A percentile compares a stretch with the other conserved stretches of the same genome.
phyloP scores from a whole-genome alignment of 2,329 filamentous ascomycete species.

The Dactylellina haptotyla region DNA sequence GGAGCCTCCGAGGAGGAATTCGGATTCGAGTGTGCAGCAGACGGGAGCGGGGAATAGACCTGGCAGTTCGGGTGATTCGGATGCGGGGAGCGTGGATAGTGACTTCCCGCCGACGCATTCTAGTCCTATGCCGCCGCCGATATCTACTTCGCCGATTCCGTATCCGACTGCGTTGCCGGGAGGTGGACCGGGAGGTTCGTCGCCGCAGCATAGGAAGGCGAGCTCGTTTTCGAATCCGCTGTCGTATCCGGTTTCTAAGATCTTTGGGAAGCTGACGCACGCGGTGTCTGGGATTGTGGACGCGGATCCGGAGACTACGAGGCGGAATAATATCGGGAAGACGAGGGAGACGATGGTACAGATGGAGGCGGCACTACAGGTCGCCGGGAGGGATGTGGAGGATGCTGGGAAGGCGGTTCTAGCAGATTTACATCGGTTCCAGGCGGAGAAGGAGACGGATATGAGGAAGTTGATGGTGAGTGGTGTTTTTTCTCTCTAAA shows the following conservation, averaged over 20 bases:
- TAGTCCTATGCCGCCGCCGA: conserved; percentile 64
- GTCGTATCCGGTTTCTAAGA: conserved; percentile 70
- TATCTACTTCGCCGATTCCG: conserved; percentile 75
- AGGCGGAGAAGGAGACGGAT: conserved; percentile 94
- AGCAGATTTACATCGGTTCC: conserved; percentile 90
- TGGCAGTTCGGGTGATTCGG: conserved; percentile 60
- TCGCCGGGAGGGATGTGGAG: conserved; percentile 88
- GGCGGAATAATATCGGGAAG: conserved; percentile 93
- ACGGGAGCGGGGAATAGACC: conserved; percentile 61
- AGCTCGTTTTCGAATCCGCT: conserved; percentile 55
- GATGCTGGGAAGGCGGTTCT: conserved; percentile 90
- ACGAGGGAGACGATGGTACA: conserved; percentile 83
- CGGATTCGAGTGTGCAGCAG: conserved; percentile 62
- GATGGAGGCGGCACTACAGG: conserved; percentile 88
- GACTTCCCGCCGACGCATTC: conserved; percentile 92
- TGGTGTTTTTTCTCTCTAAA: conserved; percentile 53
- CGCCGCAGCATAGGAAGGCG: conserved; percentile 56
- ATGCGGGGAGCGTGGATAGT: conserved; percentile 91
- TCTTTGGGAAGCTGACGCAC: conserved; percentile 94
- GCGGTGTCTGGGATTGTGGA: conserved; percentile 96
- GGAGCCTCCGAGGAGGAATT: conserved; percentile 63
- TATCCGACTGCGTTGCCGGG: conserved; percentile 67
- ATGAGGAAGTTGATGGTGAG: conserved; percentile 93
- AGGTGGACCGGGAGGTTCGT: conserved; percentile 1
- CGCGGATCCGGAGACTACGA: conserved; percentile 90